Percentiles rank a stretch among this genome's conserved stretches.
phyloP scores from a whole-genome alignment of 192 early-diverging fungal species.

The Gryganskiella cystojenkinii region DNA sequence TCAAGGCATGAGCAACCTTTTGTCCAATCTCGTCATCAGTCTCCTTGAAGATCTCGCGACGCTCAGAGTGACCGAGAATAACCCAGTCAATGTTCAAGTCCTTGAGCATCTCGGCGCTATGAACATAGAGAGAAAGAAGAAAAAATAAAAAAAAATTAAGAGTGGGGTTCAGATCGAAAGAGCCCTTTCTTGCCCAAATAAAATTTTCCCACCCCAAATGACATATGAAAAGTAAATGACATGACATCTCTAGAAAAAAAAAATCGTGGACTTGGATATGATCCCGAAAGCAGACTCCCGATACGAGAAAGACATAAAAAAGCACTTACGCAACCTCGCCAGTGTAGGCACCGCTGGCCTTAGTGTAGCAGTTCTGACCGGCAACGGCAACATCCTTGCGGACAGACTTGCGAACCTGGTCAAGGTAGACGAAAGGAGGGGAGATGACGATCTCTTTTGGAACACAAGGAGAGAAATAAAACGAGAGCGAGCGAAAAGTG shows the following conservation, averaged over 20 bases:
- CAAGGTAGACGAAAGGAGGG: conserved; percentile 92
- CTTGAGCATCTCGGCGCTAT: conserved; percentile 92
- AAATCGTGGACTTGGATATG: not conserved
- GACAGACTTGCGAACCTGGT: conserved; percentile 78
- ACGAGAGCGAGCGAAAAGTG: too few species aligned
- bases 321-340: conserved; percentile 87
- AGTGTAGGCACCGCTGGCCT: conserved; percentile 93
- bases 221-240: not conserved
- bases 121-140: not conserved
- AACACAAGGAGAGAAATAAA: not conserved
- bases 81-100: conserved; percentile 96
- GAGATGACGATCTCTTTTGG: conserved; percentile 99
- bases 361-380: conserved; percentile 94
- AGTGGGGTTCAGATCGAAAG: not conserved
- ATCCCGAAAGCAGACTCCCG: too few species aligned
- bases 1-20: conserved; percentile 91
- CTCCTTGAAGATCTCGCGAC: conserved; percentile 93
- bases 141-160: not conserved
- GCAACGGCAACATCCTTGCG: conserved; percentile 90
- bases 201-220: conserved; percentile 2
- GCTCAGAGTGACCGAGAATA: conserved; percentile 99
- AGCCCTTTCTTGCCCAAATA: too few species aligned
- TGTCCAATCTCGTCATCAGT: conserved; percentile 87
- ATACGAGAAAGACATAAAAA: not conserved
- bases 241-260: not conserved